Percentiles rank a stretch among this genome's conserved stretches.
These are phyloP conservation scores for Pneumocystis oryctolagi DNA, from an alignment of 1,139 yeast genomes.

Conservation along the genomic window DNA sequence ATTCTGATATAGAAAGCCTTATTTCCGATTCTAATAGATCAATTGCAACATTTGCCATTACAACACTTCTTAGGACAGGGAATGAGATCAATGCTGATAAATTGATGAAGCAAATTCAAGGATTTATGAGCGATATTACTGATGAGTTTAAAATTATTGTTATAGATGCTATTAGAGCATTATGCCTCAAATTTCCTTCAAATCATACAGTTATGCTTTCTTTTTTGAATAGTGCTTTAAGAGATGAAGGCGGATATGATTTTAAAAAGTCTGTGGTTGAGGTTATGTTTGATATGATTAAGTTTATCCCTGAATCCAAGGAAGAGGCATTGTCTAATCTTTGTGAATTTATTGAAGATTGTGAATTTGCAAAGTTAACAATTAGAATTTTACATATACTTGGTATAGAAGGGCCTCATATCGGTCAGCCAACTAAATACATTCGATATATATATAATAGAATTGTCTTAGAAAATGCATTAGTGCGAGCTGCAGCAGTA, in stretches of 20 bases:
- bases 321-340: slow-evolving; percentile 70
- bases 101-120: slow-evolving; percentile 71
- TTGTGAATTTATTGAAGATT: slow-evolving; percentile 95
- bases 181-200: slow-evolving; percentile 84
- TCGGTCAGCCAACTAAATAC: slow-evolving; percentile 74
- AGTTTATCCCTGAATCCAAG: slow-evolving; percentile 74
- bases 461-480: slow-evolving; percentile 86
- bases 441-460: slow-evolving; percentile 94
- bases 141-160: slow-evolving; percentile 93
- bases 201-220: slow-evolving; percentile 72
- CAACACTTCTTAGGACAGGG: slow-evolving; percentile 89
- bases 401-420: slow-evolving; percentile 88
- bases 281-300: slow-evolving; percentile 79
- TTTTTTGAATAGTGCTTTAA: slow-evolving; percentile 69
- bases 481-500: slow-evolving; percentile 91
- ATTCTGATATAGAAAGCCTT: slow-evolving; percentile 67
- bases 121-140: slow-evolving; percentile 82
- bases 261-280: slow-evolving; percentile 83
- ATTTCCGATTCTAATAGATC: slow-evolving; percentile 82
- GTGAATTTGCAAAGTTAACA: slow-evolving; percentile 86
- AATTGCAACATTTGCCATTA: slow-evolving; percentile 96
- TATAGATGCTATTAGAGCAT: slow-evolving; percentile 82
- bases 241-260: slow-evolving; percentile 72
- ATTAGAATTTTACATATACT: slow-evolving; percentile 80
- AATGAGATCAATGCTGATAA: slow-evolving; percentile 83